These are phyloP conservation scores for Phaeolepiota aurea DNA, from an alignment of 768 basidiomycete genomes.

Conservation along the genomic window DNA sequence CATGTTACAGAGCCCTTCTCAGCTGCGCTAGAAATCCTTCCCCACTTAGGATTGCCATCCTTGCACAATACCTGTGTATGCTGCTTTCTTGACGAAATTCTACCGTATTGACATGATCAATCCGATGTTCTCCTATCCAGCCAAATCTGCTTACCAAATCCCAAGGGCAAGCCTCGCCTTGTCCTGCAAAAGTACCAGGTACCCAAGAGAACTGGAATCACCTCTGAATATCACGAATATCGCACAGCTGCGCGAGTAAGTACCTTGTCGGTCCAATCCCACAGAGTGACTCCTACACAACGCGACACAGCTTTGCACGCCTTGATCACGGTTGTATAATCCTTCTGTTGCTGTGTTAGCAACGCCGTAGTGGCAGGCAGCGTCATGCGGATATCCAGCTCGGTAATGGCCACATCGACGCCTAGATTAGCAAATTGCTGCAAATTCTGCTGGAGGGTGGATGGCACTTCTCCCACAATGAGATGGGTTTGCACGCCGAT, in stretches of 20 bases:
- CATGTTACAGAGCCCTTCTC: too few relatives aligned
- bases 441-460: constrained; percentile 37
- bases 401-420: constrained; percentile 61
- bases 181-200: constrained; percentile 25
- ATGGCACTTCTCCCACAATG: constrained; percentile 48
- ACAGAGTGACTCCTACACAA: constrained; percentile 37
- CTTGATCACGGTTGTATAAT: constrained; percentile 48
- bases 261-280: constrained; percentile 38
- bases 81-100: constrained; percentile 35
- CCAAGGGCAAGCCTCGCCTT: constrained; percentile 31
- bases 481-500: constrained; percentile 56
- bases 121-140: too few relatives aligned
- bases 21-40: too few relatives aligned
- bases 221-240: not conserved
- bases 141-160: constrained; percentile 25
- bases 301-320: constrained; percentile 38
- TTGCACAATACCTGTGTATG: constrained; percentile 36
- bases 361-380: constrained; percentile 36
- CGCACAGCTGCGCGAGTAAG: not conserved
- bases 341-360: constrained; percentile 45
- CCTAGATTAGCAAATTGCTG: constrained; percentile 49
- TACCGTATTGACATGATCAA: too few relatives aligned
- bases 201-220: constrained; percentile 28
- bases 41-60: constrained; percentile 12
- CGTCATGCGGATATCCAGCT: constrained; percentile 57